Evolutionary conservation across 257 asterid species (phyloP).

Genomic region (Ligustrum vulgare): DNA sequence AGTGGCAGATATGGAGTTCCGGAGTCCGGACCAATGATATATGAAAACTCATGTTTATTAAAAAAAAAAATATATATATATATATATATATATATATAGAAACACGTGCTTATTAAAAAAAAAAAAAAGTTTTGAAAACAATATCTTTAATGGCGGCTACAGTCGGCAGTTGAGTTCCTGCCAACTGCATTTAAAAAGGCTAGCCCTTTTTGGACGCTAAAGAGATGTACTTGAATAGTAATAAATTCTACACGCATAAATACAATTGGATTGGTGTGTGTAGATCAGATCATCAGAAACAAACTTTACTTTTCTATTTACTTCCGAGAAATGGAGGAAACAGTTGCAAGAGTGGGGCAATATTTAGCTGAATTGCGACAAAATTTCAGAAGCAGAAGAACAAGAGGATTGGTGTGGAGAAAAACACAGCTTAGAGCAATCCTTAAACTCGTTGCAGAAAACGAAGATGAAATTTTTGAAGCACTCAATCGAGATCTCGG

Average conservation of each 20-base stretch:
- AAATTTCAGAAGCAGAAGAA: conserved; percentile 62
- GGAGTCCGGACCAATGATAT: too few relatives aligned
- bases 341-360: conserved; percentile 4
- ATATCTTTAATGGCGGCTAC: too few relatives aligned
- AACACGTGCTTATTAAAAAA: too few relatives aligned
- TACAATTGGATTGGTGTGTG: neutral
- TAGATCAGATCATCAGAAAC: neutral
- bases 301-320: neutral
- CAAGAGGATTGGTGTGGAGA: conserved; percentile 72
- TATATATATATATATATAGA: too few relatives aligned
- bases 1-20: too few relatives aligned
- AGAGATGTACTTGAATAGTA: too few relatives aligned
- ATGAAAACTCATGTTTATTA: too few relatives aligned
- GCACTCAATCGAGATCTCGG: conserved; percentile 81
- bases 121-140: too few relatives aligned
- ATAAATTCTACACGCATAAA: neutral
- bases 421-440: conserved; percentile 73
- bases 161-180: too few relatives aligned
- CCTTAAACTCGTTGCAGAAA: conserved; percentile 56
- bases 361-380: conserved; percentile 42
- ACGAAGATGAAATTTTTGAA: conserved; percentile 59
- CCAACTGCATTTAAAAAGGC: too few relatives aligned
- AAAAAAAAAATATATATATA: too few relatives aligned
- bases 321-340: conserved; percentile 34
- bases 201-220: too few relatives aligned